Conservation (phyloP, 2,329 filamentous ascomycete genomes). For the Fusarium foetens region DNA sequence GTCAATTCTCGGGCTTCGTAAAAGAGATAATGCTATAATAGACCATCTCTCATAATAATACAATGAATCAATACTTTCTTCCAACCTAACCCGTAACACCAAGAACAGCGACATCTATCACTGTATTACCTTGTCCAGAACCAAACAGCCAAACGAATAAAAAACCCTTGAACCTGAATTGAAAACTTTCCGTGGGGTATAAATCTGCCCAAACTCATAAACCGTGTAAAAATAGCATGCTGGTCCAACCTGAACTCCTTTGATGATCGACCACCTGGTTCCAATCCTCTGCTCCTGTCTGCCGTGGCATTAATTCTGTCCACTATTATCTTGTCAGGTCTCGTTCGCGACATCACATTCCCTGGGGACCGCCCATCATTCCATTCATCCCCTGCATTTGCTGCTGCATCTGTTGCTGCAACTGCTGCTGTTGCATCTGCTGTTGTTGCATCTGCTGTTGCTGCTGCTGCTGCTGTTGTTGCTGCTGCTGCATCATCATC, state of each 20-base stretch:
- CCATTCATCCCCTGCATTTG: constrained; percentile 49
- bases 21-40: neutral
- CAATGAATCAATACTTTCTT: constrained; percentile 8
- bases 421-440: constrained; percentile 43
- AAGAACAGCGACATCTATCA: constrained; percentile 14
- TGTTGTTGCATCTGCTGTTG: constrained; percentile 45
- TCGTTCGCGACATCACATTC: constrained; percentile 51
- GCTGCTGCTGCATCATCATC: constrained; percentile 46
- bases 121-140: constrained; percentile 28
- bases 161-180: constrained; percentile 34
- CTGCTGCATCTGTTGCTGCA: constrained; percentile 41
- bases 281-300: constrained; percentile 10
- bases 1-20: neutral
- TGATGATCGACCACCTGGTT: constrained; percentile 2
- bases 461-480: constrained; percentile 41
- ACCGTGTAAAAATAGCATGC: constrained; percentile 21
- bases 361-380: constrained; percentile 64
- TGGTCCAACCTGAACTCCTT: constrained; percentile 38
- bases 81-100: constrained; percentile 31
- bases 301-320: constrained; percentile 19
- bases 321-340: neutral
- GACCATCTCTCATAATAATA: constrained; percentile 12
- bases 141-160: constrained; percentile 3
- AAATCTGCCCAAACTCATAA: constrained; percentile 42
- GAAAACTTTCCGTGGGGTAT: constrained; percentile 48